These are phyloP conservation scores for Trichoderma virens DNA, from an alignment of 495 filamentous ascomycete species.

Conservation along the genomic window DNA sequence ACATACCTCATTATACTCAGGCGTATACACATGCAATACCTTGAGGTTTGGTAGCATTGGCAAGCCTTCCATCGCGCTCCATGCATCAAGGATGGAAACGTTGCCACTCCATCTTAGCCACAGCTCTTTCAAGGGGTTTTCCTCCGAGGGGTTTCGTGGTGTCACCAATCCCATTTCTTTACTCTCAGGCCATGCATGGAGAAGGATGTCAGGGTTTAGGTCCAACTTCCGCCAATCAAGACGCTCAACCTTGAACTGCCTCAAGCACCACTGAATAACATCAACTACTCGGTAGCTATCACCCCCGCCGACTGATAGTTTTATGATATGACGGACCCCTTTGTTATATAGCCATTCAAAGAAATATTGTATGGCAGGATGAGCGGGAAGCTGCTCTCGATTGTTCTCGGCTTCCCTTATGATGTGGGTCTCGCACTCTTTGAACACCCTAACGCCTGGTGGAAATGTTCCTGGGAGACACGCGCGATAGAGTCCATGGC, in stretches of 20 bases:
- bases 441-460: no score
- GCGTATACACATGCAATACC: constrained; percentile 14
- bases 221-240: constrained; percentile 10
- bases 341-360: not conserved
- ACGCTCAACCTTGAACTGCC: not conserved
- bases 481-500: no score
- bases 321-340: not conserved
- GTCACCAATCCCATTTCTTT: no score
- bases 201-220: not conserved
- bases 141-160: no score
- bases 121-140: constrained; percentile 9
- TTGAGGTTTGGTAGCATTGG: constrained; percentile 11
- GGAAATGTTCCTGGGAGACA: no score
- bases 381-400: not conserved
- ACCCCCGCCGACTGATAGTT: not conserved
- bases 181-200: no score
- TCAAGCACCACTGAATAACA: not conserved
- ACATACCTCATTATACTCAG: not conserved
- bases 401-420: not conserved
- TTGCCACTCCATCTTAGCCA: constrained; percentile 22
- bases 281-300: not conserved
- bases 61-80: constrained; percentile 18
- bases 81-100: constrained; percentile 19
- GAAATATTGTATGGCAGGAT: not conserved
- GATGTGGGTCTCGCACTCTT: not conserved